Conservation (phyloP, 352 stramenopile genomes). For the Globisporangium iwayamae region DNA sequence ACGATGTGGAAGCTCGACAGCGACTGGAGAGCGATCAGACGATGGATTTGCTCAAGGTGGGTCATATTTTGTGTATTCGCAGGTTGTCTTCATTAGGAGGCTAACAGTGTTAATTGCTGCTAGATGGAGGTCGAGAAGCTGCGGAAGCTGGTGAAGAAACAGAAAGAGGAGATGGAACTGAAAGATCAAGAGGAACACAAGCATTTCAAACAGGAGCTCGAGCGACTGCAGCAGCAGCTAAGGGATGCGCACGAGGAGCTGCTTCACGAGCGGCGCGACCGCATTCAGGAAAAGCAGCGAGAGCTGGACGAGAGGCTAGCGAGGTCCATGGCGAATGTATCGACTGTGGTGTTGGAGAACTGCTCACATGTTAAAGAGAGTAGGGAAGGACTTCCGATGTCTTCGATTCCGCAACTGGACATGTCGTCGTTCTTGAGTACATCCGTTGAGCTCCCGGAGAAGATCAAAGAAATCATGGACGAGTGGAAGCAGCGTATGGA, state of each 20-base stretch:
- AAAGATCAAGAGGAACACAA: conserved; percentile 26
- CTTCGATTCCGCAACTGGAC: conserved; percentile 19
- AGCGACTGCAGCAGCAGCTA: conserved; percentile 33
- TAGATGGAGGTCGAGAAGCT: conserved; percentile 65
- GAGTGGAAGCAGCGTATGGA: conserved; percentile 64
- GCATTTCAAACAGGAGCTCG: conserved; percentile 33
- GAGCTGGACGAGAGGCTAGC: conserved; percentile 44
- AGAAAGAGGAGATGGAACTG: conserved; percentile 44
- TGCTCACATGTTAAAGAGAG: not conserved
- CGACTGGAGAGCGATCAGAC: conserved; percentile 61
- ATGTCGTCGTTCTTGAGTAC: conserved; percentile 55
- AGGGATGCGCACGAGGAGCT: conserved; percentile 51
- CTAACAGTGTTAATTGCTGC: not conserved
- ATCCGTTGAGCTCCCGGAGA: conserved; percentile 47
- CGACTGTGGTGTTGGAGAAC: not conserved
- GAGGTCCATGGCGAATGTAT: conserved; percentile 9
- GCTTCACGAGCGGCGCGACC: conserved; percentile 46
- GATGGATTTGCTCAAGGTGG: conserved; percentile 57
- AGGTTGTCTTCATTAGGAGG: not conserved
- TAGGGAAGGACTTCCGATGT: not conserved
- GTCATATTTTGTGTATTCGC: not conserved
- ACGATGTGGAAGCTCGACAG: conserved; percentile 44
- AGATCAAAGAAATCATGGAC: conserved; percentile 54
- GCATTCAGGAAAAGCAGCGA: conserved; percentile 58
- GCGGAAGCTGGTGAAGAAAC: conserved; percentile 40